A percentile compares a stretch with the other conserved stretches of the same genome.
Conservation (phyloP, 805 yeast genomes). For the Kurtzmaniella fragi region DNA sequence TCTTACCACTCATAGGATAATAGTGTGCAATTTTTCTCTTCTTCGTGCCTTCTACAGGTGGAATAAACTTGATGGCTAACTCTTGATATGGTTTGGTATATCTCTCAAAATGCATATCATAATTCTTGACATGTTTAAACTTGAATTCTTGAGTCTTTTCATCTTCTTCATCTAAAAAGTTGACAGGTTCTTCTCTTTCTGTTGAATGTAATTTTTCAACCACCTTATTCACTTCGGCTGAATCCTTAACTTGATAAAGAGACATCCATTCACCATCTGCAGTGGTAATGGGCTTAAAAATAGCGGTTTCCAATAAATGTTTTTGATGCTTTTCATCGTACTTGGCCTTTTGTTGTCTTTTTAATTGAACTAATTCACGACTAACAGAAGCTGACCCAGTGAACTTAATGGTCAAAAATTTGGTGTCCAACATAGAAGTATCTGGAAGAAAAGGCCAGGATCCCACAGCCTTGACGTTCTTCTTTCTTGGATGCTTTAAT, state of each 20-base stretch:
- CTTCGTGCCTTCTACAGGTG: constrained; percentile 30
- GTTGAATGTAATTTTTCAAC: constrained; percentile 29
- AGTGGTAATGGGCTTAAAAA: constrained; percentile 69
- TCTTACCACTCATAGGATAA: constrained; percentile 70
- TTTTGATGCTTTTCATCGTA: constrained; percentile 28
- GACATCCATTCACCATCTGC: constrained; percentile 79
- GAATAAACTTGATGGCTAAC: constrained; percentile 55
- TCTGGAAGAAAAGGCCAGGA: constrained; percentile 87
- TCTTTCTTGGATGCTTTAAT: constrained; percentile 76
- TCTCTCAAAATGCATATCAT: constrained; percentile 59
- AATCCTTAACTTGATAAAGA: constrained; percentile 28
- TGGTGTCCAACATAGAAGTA: constrained; percentile 82
- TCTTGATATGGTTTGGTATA: constrained; percentile 53
- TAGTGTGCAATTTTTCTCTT: constrained; percentile 60
- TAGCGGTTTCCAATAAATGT: constrained; percentile 47
- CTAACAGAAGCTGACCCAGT: constrained; percentile 49
- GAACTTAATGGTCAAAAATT: constrained; percentile 60
- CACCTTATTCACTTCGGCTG: constrained; percentile 18
- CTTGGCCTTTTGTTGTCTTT: constrained; percentile 20
- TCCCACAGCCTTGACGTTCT: constrained; percentile 63
- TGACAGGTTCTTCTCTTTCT: constrained; percentile 38
- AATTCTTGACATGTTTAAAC: constrained; percentile 69
- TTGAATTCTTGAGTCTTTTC: constrained; percentile 39
- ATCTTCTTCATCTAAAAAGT: constrained; percentile 40
- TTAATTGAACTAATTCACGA: constrained; percentile 28